These are phyloP conservation scores for Apiospora marii DNA, from an alignment of 2,329 filamentous ascomycete species.

Conservation along the genomic window DNA sequence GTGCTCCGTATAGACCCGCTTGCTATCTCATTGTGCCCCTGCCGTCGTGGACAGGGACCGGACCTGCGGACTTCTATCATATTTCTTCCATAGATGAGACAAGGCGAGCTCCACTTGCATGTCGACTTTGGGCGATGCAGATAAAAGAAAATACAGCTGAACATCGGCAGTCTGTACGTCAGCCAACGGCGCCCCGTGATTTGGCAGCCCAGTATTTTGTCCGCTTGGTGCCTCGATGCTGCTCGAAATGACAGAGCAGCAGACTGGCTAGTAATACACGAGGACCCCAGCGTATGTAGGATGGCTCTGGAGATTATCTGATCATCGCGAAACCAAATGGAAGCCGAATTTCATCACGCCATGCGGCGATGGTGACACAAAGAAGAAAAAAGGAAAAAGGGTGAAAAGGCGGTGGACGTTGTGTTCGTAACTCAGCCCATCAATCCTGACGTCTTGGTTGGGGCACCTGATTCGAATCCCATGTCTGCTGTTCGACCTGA, in stretches of 20 bases:
- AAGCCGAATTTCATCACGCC: conserved; percentile 4
- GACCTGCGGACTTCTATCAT: neutral
- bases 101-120: neutral
- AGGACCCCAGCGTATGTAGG: neutral
- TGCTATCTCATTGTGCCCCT: neutral
- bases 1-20: conserved; percentile 14
- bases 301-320: conserved; percentile 1
- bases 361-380: conserved; percentile 12
- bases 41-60: neutral
- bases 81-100: neutral
- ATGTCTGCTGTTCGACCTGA: conserved; percentile 11
- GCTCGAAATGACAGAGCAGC: neutral
- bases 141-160: conserved; percentile 1
- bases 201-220: neutral
- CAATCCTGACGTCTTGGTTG: conserved; percentile 16
- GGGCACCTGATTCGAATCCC: conserved; percentile 4
- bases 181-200: neutral
- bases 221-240: neutral
- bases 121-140: neutral
- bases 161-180: conserved; percentile 7
- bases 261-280: neutral
- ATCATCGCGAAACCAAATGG: neutral
- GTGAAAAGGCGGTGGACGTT: conserved; percentile 19
- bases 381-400: neutral
- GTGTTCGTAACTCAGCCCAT: neutral